Evolutionary conservation across 495 filamentous ascomycete species (phyloP), one percentile per base, ranked within the genome.

Genomic region (Podospora tetraspora): DNA sequence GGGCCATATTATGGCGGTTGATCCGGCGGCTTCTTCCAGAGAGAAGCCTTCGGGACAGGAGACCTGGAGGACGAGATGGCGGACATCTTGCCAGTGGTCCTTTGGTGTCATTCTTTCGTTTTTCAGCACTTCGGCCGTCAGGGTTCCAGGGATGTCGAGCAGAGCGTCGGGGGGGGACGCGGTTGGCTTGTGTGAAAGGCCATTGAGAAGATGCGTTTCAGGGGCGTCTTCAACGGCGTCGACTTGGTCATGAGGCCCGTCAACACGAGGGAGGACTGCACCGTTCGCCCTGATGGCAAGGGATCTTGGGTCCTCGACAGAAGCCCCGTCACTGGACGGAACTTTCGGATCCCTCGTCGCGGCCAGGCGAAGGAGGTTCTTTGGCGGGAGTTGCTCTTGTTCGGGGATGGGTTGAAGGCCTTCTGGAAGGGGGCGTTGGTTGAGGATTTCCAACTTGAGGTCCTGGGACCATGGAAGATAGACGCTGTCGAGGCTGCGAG

Each of bases 51-150:
- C 29, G 19, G 19, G 30, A 12, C 57, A 11, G 3, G 0, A 81
- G 3, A 89, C 75, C 0, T 82, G 81, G 19, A 97, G 80, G 1
- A 75, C 77, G n/a, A 97, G 78, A 62, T 88, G 86, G 3, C 95
- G 89, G 32, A 98, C 95, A 81, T 98, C 96, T 77, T 99, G 95
- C 90, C 92, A 97, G 77, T 99, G 95, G 8, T 76, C 80, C 8
- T 70, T 58, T 2, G 93, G 87, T 0, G 95, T 98, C 1, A 96
- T 73, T 30, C 94, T 86, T n/a, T 78, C 76, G 74, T 97, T 96
- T 24, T 80, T 66, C 0, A 78, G 9, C 1, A 93, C 22, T 0
- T 64, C 74, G 10, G 80, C 83, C 0, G 74, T 72, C 27, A 83
- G 72, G 3, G 82, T 78, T 24, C 79, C 78, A 1, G 86, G 85